Percentiles rank a stretch among this genome's conserved stretches.
Conservation (phyloP, 1,284 basidiomycete genomes). For the Ganoderma lingzhi region DNA sequence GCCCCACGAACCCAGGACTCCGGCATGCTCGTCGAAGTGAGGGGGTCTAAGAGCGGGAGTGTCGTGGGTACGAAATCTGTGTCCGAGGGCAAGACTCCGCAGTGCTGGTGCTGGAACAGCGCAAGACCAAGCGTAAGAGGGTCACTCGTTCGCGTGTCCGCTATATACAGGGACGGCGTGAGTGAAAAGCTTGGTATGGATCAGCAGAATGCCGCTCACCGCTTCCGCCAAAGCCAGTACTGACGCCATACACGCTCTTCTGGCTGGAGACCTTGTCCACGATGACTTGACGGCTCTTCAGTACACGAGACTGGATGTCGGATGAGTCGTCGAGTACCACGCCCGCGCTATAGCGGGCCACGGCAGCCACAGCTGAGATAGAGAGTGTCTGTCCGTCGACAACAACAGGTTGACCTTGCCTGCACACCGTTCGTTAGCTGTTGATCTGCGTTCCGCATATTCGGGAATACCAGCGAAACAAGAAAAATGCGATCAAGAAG, state of each 20-base stretch:
- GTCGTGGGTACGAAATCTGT: conserved; percentile 49
- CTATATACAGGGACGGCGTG: conserved; percentile 39
- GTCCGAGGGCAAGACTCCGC: conserved; percentile 70
- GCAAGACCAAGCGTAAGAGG: conserved; percentile 76
- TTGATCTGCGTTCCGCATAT: background rate
- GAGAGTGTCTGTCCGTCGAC: conserved; percentile 78
- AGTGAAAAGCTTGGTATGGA: conserved; percentile 5
- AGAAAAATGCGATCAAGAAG: background rate
- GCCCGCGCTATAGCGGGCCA: conserved; percentile 66
- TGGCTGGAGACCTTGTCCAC: conserved; percentile 71
- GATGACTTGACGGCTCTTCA: conserved; percentile 69
- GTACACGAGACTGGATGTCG: conserved; percentile 56
- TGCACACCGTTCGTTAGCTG: conserved; percentile 35
- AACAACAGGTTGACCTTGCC: conserved; percentile 66
- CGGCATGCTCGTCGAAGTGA: conserved; percentile 81
- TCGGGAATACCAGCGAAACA: background rate
- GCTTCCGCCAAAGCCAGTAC: conserved; percentile 86
- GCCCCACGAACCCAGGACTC: conserved; percentile 90
- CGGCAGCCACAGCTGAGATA: conserved; percentile 76
- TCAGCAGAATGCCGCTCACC: conserved; percentile 48
- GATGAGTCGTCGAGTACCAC: conserved; percentile 62
- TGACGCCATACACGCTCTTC: conserved; percentile 82
- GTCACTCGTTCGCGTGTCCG: conserved; percentile 76
- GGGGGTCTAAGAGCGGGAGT: conserved; percentile 72
- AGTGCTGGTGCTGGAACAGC: conserved; percentile 83